Conservation (phyloP, 306 rosid species). For the Cucumis cinereus region DNA sequence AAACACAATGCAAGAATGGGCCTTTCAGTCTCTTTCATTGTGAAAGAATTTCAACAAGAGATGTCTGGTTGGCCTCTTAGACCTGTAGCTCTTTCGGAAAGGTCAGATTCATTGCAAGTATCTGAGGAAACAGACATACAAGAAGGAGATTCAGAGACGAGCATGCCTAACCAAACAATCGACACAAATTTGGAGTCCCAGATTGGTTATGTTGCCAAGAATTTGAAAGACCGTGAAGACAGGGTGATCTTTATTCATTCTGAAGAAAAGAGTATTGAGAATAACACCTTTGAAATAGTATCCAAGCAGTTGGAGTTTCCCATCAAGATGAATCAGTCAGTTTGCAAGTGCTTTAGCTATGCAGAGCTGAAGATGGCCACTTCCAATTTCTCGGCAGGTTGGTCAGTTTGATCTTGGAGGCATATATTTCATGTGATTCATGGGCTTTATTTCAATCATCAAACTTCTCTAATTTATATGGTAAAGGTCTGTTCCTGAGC, state of each 20-base stretch:
- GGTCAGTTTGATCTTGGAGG: not conserved
- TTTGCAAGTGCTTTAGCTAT: constrained; percentile 48
- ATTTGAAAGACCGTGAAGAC: not conserved
- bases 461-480: not conserved
- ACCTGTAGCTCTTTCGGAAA: not conserved
- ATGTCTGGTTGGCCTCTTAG: constrained; percentile 7
- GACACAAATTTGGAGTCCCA: not conserved
- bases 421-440: not conserved
- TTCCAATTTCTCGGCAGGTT: constrained; percentile 60
- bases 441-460: not conserved
- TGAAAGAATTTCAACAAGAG: not conserved
- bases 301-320: constrained; percentile 17
- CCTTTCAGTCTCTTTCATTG: constrained; percentile 4
- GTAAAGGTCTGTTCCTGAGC: not conserved
- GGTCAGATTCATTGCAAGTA: not conserved
- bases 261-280: not conserved
- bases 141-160: not conserved
- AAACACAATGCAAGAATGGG: not conserved
- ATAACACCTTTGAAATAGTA: not conserved
- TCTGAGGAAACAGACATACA: not conserved
- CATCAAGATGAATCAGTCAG: constrained; percentile 20
- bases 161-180: not conserved
- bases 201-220: not conserved
- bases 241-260: not conserved
- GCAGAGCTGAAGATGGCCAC: constrained; percentile 55